Percentiles rank a stretch among this genome's conserved stretches.
These are phyloP conservation scores for Pseudocercospora cruenta DNA, from an alignment of 2,329 filamentous ascomycete species.

Conservation along the genomic window DNA sequence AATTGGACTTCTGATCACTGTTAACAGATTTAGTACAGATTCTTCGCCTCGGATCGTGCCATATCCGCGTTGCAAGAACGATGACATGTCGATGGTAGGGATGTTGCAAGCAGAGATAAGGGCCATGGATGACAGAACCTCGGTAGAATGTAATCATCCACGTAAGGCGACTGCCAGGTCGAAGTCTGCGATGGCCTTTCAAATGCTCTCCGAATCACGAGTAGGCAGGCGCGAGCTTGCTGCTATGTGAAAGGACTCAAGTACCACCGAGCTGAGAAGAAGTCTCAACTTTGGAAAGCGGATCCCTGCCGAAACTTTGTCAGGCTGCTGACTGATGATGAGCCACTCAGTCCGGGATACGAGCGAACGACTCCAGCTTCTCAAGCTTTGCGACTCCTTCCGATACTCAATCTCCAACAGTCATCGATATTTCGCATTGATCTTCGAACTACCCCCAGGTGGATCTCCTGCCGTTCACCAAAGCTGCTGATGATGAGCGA, in stretches of 20 bases:
- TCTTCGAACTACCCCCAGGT: background rate
- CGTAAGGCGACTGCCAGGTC: background rate
- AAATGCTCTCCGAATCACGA: background rate
- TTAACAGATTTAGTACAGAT: too few species aligned
- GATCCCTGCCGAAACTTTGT: background rate
- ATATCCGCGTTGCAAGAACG: background rate
- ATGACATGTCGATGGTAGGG: background rate
- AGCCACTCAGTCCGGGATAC: background rate
- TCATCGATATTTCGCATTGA: background rate
- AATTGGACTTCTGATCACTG: too few species aligned
- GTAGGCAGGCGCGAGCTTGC: background rate
- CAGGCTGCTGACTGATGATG: background rate
- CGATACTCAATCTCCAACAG: background rate
- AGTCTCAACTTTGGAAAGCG: background rate
- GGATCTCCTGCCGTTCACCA: background rate
- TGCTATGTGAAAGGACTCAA: too few species aligned
- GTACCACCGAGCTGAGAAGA: too few species aligned
- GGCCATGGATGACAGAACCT: background rate
- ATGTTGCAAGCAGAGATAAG: background rate
- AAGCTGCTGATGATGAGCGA: background rate
- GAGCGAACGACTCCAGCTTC: too few species aligned
- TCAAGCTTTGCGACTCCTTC: background rate
- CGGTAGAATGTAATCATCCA: background rate
- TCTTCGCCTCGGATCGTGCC: too few species aligned
- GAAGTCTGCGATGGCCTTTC: background rate